phyloP scores from a whole-genome alignment of 805 yeast species.

The Metschnikowia lachancei region DNA sequence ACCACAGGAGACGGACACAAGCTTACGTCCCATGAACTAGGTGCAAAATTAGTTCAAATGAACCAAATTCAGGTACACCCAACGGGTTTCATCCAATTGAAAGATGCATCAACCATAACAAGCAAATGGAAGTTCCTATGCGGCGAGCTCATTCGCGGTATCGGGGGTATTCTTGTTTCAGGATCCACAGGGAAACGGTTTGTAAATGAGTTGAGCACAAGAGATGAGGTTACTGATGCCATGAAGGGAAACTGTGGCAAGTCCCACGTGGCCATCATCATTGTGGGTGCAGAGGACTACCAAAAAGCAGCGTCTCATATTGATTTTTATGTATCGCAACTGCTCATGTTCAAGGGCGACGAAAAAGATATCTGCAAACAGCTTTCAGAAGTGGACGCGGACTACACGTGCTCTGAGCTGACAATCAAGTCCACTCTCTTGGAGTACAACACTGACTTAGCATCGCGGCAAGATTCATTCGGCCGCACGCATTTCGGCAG shows the following conservation, averaged over 20 bases:
- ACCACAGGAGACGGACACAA: conserved; percentile 61
- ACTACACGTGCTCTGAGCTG: background rate
- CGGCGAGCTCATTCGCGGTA: conserved; percentile 58
- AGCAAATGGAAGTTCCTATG: conserved; percentile 53
- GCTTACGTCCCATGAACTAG: conserved; percentile 41
- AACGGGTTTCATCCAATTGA: conserved; percentile 50
- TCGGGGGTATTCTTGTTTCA: conserved; percentile 54
- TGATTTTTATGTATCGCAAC: conserved; percentile 44
- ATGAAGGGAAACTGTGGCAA: conserved; percentile 28
- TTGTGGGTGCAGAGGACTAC: conserved; percentile 45
- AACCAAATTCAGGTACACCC: conserved; percentile 62
- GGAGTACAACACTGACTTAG: conserved; percentile 1
- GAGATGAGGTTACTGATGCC: conserved; percentile 51
- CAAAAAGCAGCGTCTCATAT: conserved; percentile 46
- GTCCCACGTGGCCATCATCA: conserved; percentile 23
- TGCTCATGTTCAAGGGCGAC: conserved; percentile 27
- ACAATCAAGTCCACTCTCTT: background rate
- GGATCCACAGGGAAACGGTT: conserved; percentile 47
- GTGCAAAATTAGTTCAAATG: conserved; percentile 55
- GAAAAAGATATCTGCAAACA: conserved; percentile 20
- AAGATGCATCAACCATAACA: conserved; percentile 34
- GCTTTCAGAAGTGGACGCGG: conserved; percentile 6
- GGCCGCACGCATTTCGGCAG: conserved; percentile 34
- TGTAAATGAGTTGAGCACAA: conserved; percentile 51
- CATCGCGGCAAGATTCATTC: conserved; percentile 31